A percentile compares a stretch with the other conserved stretches of the same genome.
These are phyloP conservation scores for Pseudozyma sp. DNA, from an alignment of 1,284 basidiomycete species.

Conservation along the genomic window DNA sequence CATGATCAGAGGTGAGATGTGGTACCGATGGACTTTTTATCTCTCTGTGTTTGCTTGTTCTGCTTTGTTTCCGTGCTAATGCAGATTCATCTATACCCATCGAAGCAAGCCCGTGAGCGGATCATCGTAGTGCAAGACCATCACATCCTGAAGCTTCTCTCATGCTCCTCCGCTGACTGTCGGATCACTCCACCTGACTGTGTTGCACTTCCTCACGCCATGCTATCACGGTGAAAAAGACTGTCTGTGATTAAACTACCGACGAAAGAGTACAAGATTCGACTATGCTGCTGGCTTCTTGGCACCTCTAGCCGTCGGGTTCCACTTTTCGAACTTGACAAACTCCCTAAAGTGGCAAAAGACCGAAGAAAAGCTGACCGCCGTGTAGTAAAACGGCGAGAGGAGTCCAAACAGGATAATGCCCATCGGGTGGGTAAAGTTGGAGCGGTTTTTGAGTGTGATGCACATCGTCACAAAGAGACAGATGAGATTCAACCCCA, in stretches of 20 bases:
- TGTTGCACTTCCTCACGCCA: too few relatives aligned
- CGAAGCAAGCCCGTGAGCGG: background rate
- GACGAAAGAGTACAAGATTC: background rate
- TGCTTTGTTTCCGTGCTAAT: background rate
- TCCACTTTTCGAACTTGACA: slow-evolving; percentile 59
- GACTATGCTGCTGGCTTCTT: slow-evolving; percentile 25
- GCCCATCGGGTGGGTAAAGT: slow-evolving; percentile 52
- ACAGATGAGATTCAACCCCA: slow-evolving; percentile 55
- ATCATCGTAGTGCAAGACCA: too few relatives aligned
- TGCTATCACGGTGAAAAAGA: background rate
- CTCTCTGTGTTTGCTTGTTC: too few relatives aligned
- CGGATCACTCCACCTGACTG: too few relatives aligned
- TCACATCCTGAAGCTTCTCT: too few relatives aligned
- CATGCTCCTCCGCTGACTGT: too few relatives aligned
- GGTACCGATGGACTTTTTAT: too few relatives aligned
- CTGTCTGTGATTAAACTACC: slow-evolving; percentile 1
- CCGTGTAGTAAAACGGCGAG: slow-evolving; percentile 53
- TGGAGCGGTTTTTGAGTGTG: slow-evolving; percentile 53
- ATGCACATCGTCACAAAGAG: slow-evolving; percentile 54
- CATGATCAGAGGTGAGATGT: slow-evolving; percentile 7
- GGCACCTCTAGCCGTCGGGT: slow-evolving; percentile 40
- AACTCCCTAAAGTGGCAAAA: slow-evolving; percentile 62
- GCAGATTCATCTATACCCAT: too few relatives aligned
- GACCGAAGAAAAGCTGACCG: slow-evolving; percentile 53
- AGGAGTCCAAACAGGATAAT: slow-evolving; percentile 52